These are phyloP conservation scores for Marchantia polymorpha DNA, from an alignment of 225 moss, liverwort and hornwort species.

Conservation along the genomic window DNA sequence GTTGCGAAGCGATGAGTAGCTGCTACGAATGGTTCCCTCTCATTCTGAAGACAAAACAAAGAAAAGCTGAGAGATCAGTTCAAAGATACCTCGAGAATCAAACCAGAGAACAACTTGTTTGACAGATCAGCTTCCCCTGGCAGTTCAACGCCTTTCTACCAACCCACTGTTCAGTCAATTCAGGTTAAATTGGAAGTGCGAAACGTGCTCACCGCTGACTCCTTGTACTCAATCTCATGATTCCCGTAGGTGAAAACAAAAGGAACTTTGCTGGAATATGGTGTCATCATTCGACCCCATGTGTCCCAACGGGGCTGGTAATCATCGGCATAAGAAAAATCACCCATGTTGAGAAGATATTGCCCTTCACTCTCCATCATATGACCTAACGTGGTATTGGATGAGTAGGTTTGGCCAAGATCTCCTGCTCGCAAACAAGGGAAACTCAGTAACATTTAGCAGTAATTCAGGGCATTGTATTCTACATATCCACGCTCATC, in stretches of 20 bases:
- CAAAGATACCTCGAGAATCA: background rate
- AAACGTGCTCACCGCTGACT: conserved; percentile 25
- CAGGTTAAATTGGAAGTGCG: background rate
- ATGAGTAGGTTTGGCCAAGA: conserved; percentile 52
- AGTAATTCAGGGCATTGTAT: no score
- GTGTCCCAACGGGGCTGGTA: conserved; percentile 57
- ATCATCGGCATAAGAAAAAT: conserved; percentile 47
- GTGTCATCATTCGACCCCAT: conserved; percentile 53
- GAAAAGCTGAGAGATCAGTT: background rate
- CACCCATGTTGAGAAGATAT: conserved; percentile 47
- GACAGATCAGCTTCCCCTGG: background rate
- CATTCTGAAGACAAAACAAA: conserved; percentile 18
- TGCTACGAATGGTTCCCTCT: conserved; percentile 33
- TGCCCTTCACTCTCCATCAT: conserved; percentile 43
- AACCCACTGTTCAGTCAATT: background rate
- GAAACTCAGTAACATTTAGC: no score
- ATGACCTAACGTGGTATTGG: conserved; percentile 43
- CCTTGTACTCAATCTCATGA: conserved; percentile 49
- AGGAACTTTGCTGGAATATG: conserved; percentile 42
- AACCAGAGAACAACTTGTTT: no score
- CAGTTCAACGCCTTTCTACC: background rate
- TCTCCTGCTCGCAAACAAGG: conserved; percentile 37
- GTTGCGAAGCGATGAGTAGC: conserved; percentile 40
- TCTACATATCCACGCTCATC: background rate
- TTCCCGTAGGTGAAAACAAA: conserved; percentile 51